These are phyloP conservation scores for Solanum lycopersicoides DNA, from an alignment of 257 asterid species.

Conservation along the genomic window DNA sequence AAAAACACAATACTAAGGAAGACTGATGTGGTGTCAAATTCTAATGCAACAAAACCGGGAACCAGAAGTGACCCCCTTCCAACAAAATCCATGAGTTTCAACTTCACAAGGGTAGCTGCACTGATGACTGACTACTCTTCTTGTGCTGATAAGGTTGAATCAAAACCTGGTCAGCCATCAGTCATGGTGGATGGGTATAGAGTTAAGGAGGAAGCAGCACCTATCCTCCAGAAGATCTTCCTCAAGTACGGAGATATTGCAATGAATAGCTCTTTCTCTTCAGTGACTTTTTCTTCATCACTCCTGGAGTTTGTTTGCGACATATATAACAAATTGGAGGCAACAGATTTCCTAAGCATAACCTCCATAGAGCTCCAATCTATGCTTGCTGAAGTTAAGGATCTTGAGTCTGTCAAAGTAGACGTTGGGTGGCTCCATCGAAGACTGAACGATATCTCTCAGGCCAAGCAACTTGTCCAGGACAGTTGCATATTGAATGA, in stretches of 20 bases:
- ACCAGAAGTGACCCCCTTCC: not conserved
- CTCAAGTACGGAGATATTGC: conserved; percentile 9
- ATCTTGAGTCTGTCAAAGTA: not conserved
- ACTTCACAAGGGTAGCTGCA: not conserved
- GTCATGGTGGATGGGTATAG: not conserved
- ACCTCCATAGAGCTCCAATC: not conserved
- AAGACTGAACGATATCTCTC: not conserved
- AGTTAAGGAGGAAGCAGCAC: conserved; percentile 6
- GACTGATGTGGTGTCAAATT: not conserved
- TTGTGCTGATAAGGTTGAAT: not conserved
- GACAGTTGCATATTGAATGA: not conserved
- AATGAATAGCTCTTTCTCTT: not conserved
- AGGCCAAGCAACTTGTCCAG: not conserved
- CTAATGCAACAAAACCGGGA: not conserved
- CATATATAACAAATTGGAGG: not conserved
- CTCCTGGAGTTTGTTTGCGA: not conserved
- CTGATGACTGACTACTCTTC: not conserved
- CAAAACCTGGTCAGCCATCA: not conserved
- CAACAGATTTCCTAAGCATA: not conserved
- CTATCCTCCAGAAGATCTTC: not conserved
- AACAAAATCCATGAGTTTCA: not conserved
- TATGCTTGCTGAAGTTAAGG: not conserved
- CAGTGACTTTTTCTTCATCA: not conserved
- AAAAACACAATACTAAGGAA: not conserved
- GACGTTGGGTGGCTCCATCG: conserved; percentile 6